These are phyloP conservation scores for Kwoniella dejecticola DNA, from an alignment of 768 basidiomycete genomes.

Conservation along the genomic window DNA sequence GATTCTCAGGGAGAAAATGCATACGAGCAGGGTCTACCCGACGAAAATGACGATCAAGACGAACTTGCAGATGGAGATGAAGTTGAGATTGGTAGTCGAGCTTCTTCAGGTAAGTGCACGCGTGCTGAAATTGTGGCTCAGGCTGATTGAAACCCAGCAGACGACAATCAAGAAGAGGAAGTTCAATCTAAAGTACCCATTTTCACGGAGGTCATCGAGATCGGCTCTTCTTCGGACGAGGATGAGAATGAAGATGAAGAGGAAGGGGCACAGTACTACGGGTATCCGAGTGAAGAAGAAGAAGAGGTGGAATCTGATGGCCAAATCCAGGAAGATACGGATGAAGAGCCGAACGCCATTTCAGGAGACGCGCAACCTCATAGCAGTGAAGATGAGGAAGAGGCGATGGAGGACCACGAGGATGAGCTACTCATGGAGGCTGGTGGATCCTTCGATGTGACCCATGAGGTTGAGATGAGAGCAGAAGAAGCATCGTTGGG, in stretches of 20 bases:
- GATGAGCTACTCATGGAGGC: constrained; percentile 17
- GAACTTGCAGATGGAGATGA: constrained; percentile 21
- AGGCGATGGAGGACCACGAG: constrained; percentile 12
- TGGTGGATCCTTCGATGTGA: not conserved
- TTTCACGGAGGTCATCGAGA: constrained; percentile 23
- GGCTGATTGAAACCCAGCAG: not conserved
- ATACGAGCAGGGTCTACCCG: not conserved
- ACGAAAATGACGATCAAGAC: constrained; percentile 4
- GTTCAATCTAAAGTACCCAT: not conserved
- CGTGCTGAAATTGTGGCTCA: too few species aligned
- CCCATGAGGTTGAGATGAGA: not conserved
- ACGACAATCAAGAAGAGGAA: constrained; percentile 14
- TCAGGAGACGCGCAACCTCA: too few species aligned
- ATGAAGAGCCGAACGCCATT: not conserved
- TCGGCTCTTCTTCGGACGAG: constrained; percentile 24
- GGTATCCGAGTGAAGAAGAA: too few species aligned
- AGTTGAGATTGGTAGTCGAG: not conserved
- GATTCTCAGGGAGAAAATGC: not conserved
- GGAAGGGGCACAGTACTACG: too few species aligned
- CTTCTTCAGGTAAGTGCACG: too few species aligned
- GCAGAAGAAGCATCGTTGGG: not conserved
- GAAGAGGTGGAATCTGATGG: constrained; percentile 6
- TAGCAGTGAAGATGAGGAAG: constrained; percentile 12
- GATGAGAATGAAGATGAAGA: constrained; percentile 22
- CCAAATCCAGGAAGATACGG: constrained; percentile 1